These are phyloP conservation scores for Asterella californica DNA, from an alignment of 225 moss, liverwort and hornwort species.

Conservation along the genomic window DNA sequence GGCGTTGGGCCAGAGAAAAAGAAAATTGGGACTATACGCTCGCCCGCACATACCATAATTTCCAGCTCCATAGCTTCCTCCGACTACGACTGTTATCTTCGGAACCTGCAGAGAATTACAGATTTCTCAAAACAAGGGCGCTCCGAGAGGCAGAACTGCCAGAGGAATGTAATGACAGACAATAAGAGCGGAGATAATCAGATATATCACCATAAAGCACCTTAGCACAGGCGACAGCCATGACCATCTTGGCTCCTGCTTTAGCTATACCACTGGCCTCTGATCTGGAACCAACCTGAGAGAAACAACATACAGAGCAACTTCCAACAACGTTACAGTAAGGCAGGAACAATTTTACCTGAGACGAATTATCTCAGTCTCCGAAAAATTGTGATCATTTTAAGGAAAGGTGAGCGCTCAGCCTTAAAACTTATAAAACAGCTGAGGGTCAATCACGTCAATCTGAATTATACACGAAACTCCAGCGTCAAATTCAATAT, in stretches of 20 bases:
- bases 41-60: constrained; percentile 99
- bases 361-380: neutral
- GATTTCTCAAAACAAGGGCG: neutral
- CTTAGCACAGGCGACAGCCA: constrained; percentile 99
- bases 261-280: constrained; percentile 98
- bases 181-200: neutral
- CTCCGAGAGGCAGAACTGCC: neutral
- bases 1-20: constrained; percentile 99
- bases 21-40: constrained; percentile 94
- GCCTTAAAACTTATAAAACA: neutral
- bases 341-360: neutral
- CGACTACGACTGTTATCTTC: constrained; percentile 84
- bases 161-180: neutral
- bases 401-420: too few relatives aligned
- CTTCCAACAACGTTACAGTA: neutral
- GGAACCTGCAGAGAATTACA: constrained; percentile 55
- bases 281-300: constrained; percentile 92
- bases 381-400: neutral
- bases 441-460: neutral
- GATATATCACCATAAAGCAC: constrained; percentile 36
- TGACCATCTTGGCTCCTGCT: constrained; percentile 99
- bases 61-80: constrained; percentile 98
- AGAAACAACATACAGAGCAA: neutral
- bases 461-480: neutral
- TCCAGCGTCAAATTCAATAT: neutral